Conservation (phyloP, 2,329 filamentous ascomycete genomes). For the Sporothrix schenckii region DNA sequence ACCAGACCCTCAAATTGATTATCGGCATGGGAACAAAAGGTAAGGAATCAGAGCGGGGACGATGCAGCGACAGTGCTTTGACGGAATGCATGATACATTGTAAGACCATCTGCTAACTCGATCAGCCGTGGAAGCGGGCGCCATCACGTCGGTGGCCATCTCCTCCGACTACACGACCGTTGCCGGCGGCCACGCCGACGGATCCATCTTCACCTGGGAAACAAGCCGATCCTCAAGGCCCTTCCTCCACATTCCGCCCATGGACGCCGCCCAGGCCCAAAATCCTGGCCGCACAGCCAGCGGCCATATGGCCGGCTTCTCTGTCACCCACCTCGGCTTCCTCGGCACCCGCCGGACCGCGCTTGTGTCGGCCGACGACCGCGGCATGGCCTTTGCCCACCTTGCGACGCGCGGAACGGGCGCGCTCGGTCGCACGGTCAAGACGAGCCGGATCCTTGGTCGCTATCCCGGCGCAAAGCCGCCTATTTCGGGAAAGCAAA, state of each 20-base stretch:
- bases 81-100: background rate
- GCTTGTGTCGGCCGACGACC: slow-evolving; percentile 89
- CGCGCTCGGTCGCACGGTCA: slow-evolving; percentile 79
- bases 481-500: slow-evolving; percentile 56
- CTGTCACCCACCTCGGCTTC: slow-evolving; percentile 91
- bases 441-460: slow-evolving; percentile 86
- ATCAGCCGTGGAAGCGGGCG: slow-evolving; percentile 82
- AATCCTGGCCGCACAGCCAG: slow-evolving; percentile 63
- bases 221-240: slow-evolving; percentile 78
- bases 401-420: slow-evolving; percentile 90
- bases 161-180: slow-evolving; percentile 93
- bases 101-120: background rate
- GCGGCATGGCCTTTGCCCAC: slow-evolving; percentile 97
- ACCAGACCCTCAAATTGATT: slow-evolving; percentile 90
- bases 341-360: slow-evolving; percentile 91
- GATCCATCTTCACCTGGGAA: slow-evolving; percentile 97
- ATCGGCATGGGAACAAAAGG: slow-evolving; percentile 92
- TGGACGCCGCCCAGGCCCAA: slow-evolving; percentile 67
- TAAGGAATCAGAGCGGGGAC: slow-evolving; percentile 44
- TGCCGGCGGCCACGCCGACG: slow-evolving; percentile 84
- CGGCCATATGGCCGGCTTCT: slow-evolving; percentile 77
- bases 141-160: slow-evolving; percentile 83
- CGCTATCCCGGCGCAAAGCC: slow-evolving; percentile 76
- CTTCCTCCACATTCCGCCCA: slow-evolving; percentile 82
- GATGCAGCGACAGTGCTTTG: background rate